Evolutionary conservation across 495 filamentous ascomycete species (phyloP), one percentile per base, ranked within the genome.

Genomic region (Lasiosphaeria miniovina): DNA sequence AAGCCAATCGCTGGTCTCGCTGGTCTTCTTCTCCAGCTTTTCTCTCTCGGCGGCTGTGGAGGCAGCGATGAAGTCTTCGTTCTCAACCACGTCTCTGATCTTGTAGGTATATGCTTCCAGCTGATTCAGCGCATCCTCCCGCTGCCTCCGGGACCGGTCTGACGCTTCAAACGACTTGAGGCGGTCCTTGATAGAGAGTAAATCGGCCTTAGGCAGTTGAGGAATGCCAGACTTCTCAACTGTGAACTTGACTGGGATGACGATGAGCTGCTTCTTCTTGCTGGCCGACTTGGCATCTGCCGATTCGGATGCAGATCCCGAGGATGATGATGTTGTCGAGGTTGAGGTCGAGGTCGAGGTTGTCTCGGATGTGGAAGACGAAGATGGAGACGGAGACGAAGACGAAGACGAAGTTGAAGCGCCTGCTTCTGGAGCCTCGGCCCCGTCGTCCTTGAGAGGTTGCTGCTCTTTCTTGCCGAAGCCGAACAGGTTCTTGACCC

Each of bases 101-200:
- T 84, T 87, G 80, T 99, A 99, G 48, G 92, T 96, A 71, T 89
- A 96, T n/a, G 82, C 85, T 71, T 99, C 94, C 33, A 99, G 84
- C 65, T 89, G 87, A 76, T 99, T 99, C 34, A 96, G 76, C 9
- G 90, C 83, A 72, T 96, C 94, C 70, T 96, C 93, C 36, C 93
- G 87, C 49, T 85, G 76, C 46, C 85, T 73, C 35, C 92, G 90
- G 5, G 87, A 82, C 49, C 78, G 77, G 74, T 99, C 94, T 1
- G 90, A 97, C 31, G 82, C 77, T 63, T 92, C 91, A 60, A 97
- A 96, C 3, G 90, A 86, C 65, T 83, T 75, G 52, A 97, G 80
- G 32, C 90, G 86, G 56, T 84, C 79, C 66, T 87, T 87, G 71
- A 92, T 86, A 8, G 86, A 81, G 34, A 75, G 74, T 17, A 91